Evolutionary conservation across 169 alveolate species (phyloP), one percentile per base, ranked within the genome.

Genomic region (Plasmodium gonderi): DNA sequence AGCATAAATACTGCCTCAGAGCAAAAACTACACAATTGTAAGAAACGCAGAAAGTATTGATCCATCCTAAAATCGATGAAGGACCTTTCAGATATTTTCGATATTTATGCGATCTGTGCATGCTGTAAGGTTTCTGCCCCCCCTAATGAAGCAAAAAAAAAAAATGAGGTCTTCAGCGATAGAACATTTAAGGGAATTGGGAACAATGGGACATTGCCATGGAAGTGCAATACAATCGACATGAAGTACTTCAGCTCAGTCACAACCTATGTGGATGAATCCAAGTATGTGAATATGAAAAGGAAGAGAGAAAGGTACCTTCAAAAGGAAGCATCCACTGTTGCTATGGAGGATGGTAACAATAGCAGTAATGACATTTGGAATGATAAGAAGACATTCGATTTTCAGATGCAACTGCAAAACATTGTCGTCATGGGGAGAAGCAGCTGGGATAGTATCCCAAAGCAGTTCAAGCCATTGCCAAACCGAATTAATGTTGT

Each of bases 351-450:
- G 45, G 31, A 17, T 40, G 6, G 47, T n/a, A 51, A 54, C 26
- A 85, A 78, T 33, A 92, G 33, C 54, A 95, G 93, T 5, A 83
- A 68, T 42, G 72, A 76, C 69, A 6, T 36, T 64, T 29, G 36
- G 1, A 2, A 60, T 26, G 3, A 29, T 17, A 36, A 8, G 11
- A 31, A 12, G 11, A 54, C 3, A 31, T 23, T 1, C 33, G 69
- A 23, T 1, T 5, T 23, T 14, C 17, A 7, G 0, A 20, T n/a
- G 4, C 91, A 42, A 42, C 33, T 95, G 42, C 95, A 92, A 91
- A 98, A 98, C 91, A 98, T 98, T 26, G 97, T 98, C 36, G 96
- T 98, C 33, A 97, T 98, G 99, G 99, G 99, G 0, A 96, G 99
- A 81, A 98, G 96, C 68, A 98, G 99, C 31, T 99, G 99, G 98